A percentile compares a stretch with the other conserved stretches of the same genome.
These are phyloP conservation scores for Dalbergia oliveri DNA, from an alignment of 306 rosid species.

Conservation along the genomic window DNA sequence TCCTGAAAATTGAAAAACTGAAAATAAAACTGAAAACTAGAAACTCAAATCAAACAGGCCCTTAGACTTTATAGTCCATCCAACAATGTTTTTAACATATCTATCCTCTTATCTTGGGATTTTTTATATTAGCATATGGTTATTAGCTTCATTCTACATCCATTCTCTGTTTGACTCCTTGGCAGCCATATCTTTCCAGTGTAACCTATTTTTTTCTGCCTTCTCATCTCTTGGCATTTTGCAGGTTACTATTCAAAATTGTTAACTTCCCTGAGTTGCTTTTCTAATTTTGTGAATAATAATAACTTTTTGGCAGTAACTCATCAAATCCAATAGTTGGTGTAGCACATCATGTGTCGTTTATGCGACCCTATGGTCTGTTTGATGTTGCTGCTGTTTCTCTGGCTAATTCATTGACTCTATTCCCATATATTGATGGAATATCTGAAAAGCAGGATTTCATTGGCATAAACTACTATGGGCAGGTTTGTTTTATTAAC, in stretches of 20 bases:
- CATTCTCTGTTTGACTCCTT: slow-evolving; percentile 19
- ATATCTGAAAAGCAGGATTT: slow-evolving; percentile 86
- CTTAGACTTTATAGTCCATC: slow-evolving; percentile 21
- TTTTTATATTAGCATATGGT: slow-evolving; percentile 6
- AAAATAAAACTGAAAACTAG: too few species aligned
- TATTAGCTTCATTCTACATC: slow-evolving; percentile 3
- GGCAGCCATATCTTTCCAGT: slow-evolving; percentile 3
- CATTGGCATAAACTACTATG: slow-evolving; percentile 95
- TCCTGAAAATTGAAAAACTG: too few species aligned
- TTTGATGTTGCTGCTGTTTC: slow-evolving; percentile 84
- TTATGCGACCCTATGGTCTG: slow-evolving; percentile 94
- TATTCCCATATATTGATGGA: slow-evolving; percentile 80
- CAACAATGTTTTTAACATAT: slow-evolving; percentile 25
- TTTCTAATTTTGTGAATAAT: slow-evolving; percentile 42
- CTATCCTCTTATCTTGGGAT: slow-evolving; percentile 21
- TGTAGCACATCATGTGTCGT: slow-evolving; percentile 91
- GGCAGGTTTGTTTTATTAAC: slow-evolving; percentile 73
- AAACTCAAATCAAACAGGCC: too few species aligned
- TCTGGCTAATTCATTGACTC: slow-evolving; percentile 82
- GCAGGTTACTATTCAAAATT: slow-evolving; percentile 33
- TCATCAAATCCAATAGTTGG: slow-evolving; percentile 70
- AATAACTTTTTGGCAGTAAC: slow-evolving; percentile 55
- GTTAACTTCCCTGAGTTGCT: slow-evolving; percentile 33
- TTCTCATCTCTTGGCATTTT: slow-evolving; percentile 12
- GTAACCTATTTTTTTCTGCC: slow-evolving; percentile 20